phyloP scores from a whole-genome alignment of 1,139 yeast genomes.

The Nakaseomyces glabratus region DNA sequence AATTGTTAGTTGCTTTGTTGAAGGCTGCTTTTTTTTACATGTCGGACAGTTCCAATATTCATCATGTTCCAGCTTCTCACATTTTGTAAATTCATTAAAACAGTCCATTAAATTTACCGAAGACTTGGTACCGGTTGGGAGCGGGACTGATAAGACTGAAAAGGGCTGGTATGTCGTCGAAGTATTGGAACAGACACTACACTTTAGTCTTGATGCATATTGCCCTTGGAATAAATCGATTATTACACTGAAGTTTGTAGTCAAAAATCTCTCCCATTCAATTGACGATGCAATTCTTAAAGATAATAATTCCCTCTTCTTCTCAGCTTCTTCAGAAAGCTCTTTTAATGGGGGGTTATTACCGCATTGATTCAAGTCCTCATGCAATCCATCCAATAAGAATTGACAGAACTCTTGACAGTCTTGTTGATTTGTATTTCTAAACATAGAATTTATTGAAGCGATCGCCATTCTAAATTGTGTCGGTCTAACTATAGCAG shows the following conservation, averaged over 20 bases:
- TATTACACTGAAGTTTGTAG: conserved; percentile 69
- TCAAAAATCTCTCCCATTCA: conserved; percentile 85
- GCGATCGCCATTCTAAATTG: conserved; percentile 58
- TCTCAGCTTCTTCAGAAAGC: conserved; percentile 65
- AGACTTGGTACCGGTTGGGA: conserved; percentile 35
- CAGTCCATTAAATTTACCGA: conserved; percentile 46
- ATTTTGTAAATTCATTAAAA: conserved; percentile 53
- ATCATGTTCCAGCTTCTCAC: conserved; percentile 64
- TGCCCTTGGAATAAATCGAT: conserved; percentile 88
- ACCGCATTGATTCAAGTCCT: conserved; percentile 68
- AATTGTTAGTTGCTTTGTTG: conserved; percentile 56
- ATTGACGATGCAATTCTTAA: conserved; percentile 75
- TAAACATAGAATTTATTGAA: conserved; percentile 53
- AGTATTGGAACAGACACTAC: conserved; percentile 63
- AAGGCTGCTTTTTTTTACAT: conserved; percentile 58
- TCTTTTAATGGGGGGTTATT: conserved; percentile 42
- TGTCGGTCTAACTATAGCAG: conserved; percentile 18
- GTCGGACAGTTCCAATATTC: conserved; percentile 83
- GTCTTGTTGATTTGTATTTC: conserved; percentile 77
- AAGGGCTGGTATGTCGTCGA: conserved; percentile 82
- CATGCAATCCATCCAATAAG: conserved; percentile 76
- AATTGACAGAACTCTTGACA: conserved; percentile 84
- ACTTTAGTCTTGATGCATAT: conserved; percentile 64
- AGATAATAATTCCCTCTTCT: conserved; percentile 62
- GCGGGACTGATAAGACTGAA: conserved; percentile 63